A percentile compares a stretch with the other conserved stretches of the same genome.
phyloP scores from a whole-genome alignment of 2,329 filamentous ascomycete genomes.

The Ascocoryne sarcoides region DNA sequence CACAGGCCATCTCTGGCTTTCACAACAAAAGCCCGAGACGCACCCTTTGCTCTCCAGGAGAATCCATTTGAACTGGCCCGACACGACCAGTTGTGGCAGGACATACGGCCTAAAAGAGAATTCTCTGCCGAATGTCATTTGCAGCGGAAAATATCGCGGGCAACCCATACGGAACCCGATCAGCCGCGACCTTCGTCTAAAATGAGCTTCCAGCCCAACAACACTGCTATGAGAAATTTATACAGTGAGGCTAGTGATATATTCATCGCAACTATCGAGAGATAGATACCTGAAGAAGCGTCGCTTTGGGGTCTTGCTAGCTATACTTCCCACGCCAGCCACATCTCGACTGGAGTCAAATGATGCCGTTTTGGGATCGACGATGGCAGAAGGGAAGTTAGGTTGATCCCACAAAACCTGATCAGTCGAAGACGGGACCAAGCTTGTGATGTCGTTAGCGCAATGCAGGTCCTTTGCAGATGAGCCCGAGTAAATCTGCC shows the following conservation, averaged over 20 bases:
- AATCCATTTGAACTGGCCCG: slow-evolving; percentile 8
- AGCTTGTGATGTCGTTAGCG: slow-evolving; percentile 4
- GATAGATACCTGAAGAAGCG: neutral
- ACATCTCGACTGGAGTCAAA: slow-evolving; percentile 9
- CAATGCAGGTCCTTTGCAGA: slow-evolving; percentile 8
- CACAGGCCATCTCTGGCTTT: slow-evolving; percentile 2
- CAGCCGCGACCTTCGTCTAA: slow-evolving; percentile 7
- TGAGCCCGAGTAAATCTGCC: slow-evolving; percentile 3
- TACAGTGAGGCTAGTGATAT: slow-evolving; percentile 8
- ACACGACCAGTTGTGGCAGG: slow-evolving; percentile 2
- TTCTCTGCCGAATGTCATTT: slow-evolving; percentile 8
- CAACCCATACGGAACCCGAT: slow-evolving; percentile 4
- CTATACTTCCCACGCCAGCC: slow-evolving; percentile 2
- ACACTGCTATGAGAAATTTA: slow-evolving; percentile 8
- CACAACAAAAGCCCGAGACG: slow-evolving; percentile 10
- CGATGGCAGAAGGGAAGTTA: slow-evolving; percentile 3
- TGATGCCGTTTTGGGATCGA: slow-evolving; percentile 4
- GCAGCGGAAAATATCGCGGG: slow-evolving; percentile 7
- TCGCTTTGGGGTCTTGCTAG: neutral
- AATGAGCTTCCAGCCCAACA: slow-evolving; percentile 10
- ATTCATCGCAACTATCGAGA: slow-evolving; percentile 3
- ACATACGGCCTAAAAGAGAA: slow-evolving; percentile 8
- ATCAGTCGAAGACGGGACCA: neutral
- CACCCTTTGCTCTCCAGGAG: slow-evolving; percentile 6
- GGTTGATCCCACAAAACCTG: slow-evolving; percentile 9